These are phyloP conservation scores for Allodekkera sacchari DNA, from an alignment of 805 yeast genomes.

Conservation along the genomic window DNA sequence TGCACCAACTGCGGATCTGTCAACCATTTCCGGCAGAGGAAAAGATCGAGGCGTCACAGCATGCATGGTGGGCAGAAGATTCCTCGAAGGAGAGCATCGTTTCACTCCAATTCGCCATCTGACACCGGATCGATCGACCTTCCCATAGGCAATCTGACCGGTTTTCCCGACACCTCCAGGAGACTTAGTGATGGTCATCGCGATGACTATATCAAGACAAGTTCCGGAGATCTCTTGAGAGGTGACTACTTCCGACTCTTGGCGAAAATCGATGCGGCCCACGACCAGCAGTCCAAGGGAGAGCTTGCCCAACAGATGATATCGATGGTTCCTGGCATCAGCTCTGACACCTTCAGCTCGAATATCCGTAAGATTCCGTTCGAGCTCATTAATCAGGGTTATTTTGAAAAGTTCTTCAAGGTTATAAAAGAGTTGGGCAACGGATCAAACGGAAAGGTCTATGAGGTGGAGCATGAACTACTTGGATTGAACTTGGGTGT, in stretches of 20 bases:
- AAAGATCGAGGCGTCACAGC: neutral
- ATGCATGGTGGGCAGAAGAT: neutral
- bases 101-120: neutral
- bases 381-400: slow-evolving; percentile 71
- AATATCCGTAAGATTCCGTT: slow-evolving; percentile 14
- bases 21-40: neutral
- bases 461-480: slow-evolving; percentile 73
- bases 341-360: no score
- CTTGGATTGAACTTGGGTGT: slow-evolving; percentile 64
- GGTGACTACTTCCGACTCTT: slow-evolving; percentile 23
- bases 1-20: slow-evolving; percentile 23
- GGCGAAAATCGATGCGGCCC: slow-evolving; percentile 7
- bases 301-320: neutral
- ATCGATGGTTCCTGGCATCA: no score
- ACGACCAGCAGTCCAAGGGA: slow-evolving; percentile 5
- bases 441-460: slow-evolving; percentile 82
- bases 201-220: slow-evolving; percentile 4
- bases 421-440: slow-evolving; percentile 57
- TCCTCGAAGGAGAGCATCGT: neutral
- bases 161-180: neutral
- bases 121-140: no score
- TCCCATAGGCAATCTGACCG: no score
- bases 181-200: neutral
- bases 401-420: slow-evolving; percentile 64
- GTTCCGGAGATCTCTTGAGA: slow-evolving; percentile 13